Percentiles rank a stretch among this genome's conserved stretches.
Conservation (phyloP, 371 early-diverging fungal species). For the Zopfochytrium polystomum region DNA sequence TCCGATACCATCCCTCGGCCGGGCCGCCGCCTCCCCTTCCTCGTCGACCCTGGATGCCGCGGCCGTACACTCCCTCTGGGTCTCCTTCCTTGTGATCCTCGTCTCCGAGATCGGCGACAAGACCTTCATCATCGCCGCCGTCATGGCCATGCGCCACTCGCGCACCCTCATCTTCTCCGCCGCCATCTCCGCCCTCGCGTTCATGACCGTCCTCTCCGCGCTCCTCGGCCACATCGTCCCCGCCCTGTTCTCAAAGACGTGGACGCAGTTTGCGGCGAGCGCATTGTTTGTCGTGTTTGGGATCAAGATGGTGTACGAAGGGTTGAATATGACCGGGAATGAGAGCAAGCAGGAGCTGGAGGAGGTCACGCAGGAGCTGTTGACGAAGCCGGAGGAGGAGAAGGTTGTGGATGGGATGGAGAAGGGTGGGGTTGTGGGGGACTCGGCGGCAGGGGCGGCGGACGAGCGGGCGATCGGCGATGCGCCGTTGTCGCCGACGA, state of each 20-base stretch:
- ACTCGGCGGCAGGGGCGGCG: no score
- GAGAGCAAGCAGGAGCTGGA: slow-evolving; percentile 84
- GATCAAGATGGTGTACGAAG: slow-evolving; percentile 80
- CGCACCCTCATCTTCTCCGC: slow-evolving; percentile 81
- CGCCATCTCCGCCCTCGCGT: slow-evolving; percentile 75
- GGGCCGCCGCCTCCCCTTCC: no score
- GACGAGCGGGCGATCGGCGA: slow-evolving; percentile 12
- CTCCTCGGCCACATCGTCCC: slow-evolving; percentile 85
- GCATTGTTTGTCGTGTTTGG: slow-evolving; percentile 89
- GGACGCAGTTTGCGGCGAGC: slow-evolving; percentile 80
- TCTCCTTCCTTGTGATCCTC: slow-evolving; percentile 76
- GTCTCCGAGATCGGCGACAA: slow-evolving; percentile 97
- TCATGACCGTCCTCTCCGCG: slow-evolving; percentile 95
- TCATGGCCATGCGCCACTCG: slow-evolving; percentile 82
- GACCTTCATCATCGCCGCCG: slow-evolving; percentile 93
- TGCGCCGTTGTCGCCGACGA: not conserved
- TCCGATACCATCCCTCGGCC: no score
- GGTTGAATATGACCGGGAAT: slow-evolving; percentile 79
- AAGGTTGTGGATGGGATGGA: slow-evolving; percentile 58
- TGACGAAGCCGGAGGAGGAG: slow-evolving; percentile 68
- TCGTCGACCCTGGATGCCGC: slow-evolving; percentile 17
- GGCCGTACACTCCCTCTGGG: slow-evolving; percentile 33
- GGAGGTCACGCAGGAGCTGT: slow-evolving; percentile 82
- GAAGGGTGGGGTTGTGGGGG: slow-evolving; percentile 40
- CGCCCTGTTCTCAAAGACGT: slow-evolving; percentile 74